Evolutionary conservation across 768 basidiomycete species (phyloP).

Genomic region (Hericium rajendrae): DNA sequence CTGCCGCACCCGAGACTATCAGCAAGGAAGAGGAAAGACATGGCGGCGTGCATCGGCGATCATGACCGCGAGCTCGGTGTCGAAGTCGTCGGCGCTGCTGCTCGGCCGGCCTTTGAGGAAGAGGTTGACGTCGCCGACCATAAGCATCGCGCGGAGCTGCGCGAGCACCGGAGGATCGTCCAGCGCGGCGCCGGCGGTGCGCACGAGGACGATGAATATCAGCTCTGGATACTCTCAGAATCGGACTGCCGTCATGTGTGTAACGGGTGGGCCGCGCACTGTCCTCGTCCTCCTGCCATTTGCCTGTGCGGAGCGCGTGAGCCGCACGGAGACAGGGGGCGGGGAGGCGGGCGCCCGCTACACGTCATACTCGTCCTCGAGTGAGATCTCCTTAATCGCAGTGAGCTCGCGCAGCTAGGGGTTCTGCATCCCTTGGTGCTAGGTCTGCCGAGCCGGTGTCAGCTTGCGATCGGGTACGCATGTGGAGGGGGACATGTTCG

Average conservation of each 20-base stretch:
- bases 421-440: conserved; percentile 83
- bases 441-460: conserved; percentile 44
- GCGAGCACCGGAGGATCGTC: conserved; percentile 6
- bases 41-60: conserved; percentile 53
- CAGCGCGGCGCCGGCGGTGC: conserved; percentile 15
- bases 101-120: conserved; percentile 54
- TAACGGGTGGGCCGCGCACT: conserved; percentile 28
- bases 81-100: conserved; percentile 27
- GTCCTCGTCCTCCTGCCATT: conserved; percentile 82
- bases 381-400: conserved; percentile 72
- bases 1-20: conserved; percentile 25
- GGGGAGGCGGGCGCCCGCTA: conserved; percentile 44
- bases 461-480: background rate
- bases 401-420: conserved; percentile 65
- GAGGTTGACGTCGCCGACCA: conserved; percentile 91
- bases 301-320: conserved; percentile 33
- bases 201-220: conserved; percentile 80
- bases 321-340: background rate
- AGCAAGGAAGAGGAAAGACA: background rate
- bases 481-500: conserved; percentile 30
- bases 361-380: conserved; percentile 84
- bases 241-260: too few species aligned
- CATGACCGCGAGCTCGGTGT: conserved; percentile 89
- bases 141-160: conserved; percentile 35
- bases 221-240: conserved; percentile 38